Percentiles rank a stretch among this genome's conserved stretches.
phyloP scores from a whole-genome alignment of 2,329 filamentous ascomycete genomes.

The Cladosporium phlei region DNA sequence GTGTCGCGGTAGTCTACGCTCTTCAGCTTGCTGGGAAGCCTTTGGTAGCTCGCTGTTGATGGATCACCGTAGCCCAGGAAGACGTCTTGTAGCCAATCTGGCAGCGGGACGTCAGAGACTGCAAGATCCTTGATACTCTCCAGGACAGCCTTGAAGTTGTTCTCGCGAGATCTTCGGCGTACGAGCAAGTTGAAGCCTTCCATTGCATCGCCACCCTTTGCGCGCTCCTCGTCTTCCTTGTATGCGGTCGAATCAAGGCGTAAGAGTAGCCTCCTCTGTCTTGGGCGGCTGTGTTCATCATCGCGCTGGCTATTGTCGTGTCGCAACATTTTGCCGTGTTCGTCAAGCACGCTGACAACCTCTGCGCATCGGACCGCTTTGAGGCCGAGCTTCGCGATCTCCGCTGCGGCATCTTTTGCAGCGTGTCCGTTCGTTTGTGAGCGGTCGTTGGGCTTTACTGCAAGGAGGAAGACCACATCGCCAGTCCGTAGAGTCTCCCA shows the following conservation, averaged over 20 bases:
- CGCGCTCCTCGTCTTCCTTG: conserved; percentile 65
- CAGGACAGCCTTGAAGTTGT: conserved; percentile 92
- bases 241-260: conserved; percentile 77
- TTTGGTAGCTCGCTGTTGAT: conserved; percentile 77
- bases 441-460: conserved; percentile 60
- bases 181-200: conserved; percentile 80
- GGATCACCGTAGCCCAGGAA: conserved; percentile 98
- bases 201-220: conserved; percentile 73
- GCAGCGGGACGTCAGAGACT: conserved; percentile 77
- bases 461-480: conserved; percentile 84
- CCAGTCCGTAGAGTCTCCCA: conserved; percentile 86
- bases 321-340: conserved; percentile 69
- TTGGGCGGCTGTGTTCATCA: conserved; percentile 59
- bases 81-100: conserved; percentile 90
- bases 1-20: conserved; percentile 89
- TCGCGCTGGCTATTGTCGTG: conserved; percentile 48
- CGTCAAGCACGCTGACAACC: conserved; percentile 79
- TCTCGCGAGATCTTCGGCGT: conserved; percentile 78
- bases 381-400: conserved; percentile 55
- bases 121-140: conserved; percentile 86
- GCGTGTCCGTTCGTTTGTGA: conserved; percentile 51
- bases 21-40: conserved; percentile 70
- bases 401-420: conserved; percentile 48
- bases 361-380: conserved; percentile 74
- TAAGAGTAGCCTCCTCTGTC: conserved; percentile 67